Conservation (phyloP, 2,329 filamentous ascomycete genomes). For the Claviceps capensis region DNA sequence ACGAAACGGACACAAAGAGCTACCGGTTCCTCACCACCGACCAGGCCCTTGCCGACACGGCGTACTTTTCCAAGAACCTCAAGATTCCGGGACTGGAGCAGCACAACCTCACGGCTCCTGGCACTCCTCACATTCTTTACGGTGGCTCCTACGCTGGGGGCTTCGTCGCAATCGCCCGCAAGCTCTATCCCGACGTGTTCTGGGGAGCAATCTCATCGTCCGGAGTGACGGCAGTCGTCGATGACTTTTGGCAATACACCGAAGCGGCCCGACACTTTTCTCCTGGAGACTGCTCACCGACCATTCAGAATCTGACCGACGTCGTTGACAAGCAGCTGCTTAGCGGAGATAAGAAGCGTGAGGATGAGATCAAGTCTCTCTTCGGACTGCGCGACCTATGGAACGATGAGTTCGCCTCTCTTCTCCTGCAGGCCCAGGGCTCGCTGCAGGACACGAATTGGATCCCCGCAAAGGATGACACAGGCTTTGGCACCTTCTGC, state of each 20-base stretch:
- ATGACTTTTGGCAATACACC: conserved; percentile 57
- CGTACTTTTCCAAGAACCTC: conserved; percentile 65
- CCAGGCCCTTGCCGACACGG: conserved; percentile 68
- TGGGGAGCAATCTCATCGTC: conserved; percentile 71
- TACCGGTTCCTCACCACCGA: conserved; percentile 74
- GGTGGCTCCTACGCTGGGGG: conserved; percentile 76
- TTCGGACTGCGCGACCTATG: conserved; percentile 34
- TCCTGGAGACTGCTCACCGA: conserved; percentile 47
- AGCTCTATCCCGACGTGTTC: conserved; percentile 64
- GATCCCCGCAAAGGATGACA: conserved; percentile 32
- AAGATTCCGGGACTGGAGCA: conserved; percentile 57
- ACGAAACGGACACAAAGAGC: conserved; percentile 52
- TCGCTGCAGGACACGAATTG: conserved; percentile 37
- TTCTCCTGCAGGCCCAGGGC: conserved; percentile 26
- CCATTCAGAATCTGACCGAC: conserved; percentile 43
- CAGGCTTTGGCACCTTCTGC: conserved; percentile 34
- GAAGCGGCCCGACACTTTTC: conserved; percentile 36
- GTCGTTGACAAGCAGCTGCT: conserved; percentile 28
- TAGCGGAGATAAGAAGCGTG: conserved; percentile 26
- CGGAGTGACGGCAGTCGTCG: conserved; percentile 64
- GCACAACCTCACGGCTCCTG: conserved; percentile 48
- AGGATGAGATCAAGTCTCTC: conserved; percentile 28
- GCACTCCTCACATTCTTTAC: conserved; percentile 62
- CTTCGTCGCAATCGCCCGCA: conserved; percentile 62
- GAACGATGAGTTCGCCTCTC: conserved; percentile 34